Percentiles rank a stretch among this genome's conserved stretches.
phyloP scores from a whole-genome alignment of 2,329 filamentous ascomycete genomes.

The Apiospora hydei region DNA sequence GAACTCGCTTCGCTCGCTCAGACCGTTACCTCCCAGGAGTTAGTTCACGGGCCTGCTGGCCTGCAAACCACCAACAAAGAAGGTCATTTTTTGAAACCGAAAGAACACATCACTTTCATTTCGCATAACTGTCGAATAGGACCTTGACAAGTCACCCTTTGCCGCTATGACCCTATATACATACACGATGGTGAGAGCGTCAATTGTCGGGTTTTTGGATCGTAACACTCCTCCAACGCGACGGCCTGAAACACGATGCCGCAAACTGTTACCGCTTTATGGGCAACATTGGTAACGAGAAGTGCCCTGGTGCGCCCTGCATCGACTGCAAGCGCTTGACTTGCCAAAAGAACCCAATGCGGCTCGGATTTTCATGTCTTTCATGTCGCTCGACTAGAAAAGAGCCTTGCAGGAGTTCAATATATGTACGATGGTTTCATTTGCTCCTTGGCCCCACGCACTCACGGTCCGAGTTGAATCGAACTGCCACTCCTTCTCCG shows the following conservation, averaged over 20 bases:
- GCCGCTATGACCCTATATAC: background rate
- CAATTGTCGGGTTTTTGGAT: background rate
- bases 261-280: background rate
- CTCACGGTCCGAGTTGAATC: slow-evolving; percentile 1
- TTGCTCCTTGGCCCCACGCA: slow-evolving; percentile 3
- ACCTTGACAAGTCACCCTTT: background rate
- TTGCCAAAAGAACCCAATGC: slow-evolving; percentile 6
- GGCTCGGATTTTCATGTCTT: background rate
- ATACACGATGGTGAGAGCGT: background rate
- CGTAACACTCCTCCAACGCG: background rate
- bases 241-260: background rate
- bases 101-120: background rate
- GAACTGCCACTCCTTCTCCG: slow-evolving; percentile 8
- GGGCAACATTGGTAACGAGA: background rate
- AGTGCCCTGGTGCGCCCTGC: background rate
- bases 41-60: background rate
- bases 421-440: background rate
- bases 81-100: background rate
- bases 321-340: background rate
- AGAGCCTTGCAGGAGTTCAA: background rate
- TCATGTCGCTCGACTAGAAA: background rate
- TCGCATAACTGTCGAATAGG: background rate
- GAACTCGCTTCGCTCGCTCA: slow-evolving; percentile 12
- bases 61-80: background rate
- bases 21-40: background rate